Evolutionary conservation across 176 grass and related monocot species (phyloP), one percentile per base, ranked within the genome.

Genomic region (Carex littledalei): DNA sequence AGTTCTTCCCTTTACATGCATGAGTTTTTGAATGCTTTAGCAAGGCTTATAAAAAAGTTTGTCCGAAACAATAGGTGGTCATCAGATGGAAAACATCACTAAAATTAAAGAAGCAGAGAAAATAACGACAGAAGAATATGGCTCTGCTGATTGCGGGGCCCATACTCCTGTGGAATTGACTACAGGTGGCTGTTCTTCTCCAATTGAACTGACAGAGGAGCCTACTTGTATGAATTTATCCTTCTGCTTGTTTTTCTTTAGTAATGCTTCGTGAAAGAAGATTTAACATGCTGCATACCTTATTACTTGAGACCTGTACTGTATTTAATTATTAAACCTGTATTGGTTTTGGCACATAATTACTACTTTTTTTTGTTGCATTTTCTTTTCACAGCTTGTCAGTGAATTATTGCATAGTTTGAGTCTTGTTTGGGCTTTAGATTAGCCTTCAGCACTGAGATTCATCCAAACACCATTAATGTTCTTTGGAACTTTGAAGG

Each of bases 221-320:
- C 5, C 67, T 70, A 8, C 67, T 41, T n/a, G 67, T 70, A 70
- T n/a, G 24, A 18, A 37, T 70, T 70, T 17, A 16, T 70, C 34
- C 8, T 41, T 43, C 15, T 41, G 67, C 13, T 6, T n/a, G 8
- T 37, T 70, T 16, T n/a, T 70, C 4, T 70, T 8, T 35, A 70
- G 16, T 17, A 70, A 3, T 70, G 32, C 35, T 39, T 41, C 5
- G 2, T 70, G 41, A 18, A 41, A 69, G 24, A 43, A 41, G 34
- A 70, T 70, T 70, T 70, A 70, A 69, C 31, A 39, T 70, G 67
- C 15, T 70, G 67, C 67, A 69, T 69, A 41, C 67, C 34, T 70
- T 70, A 43, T 66, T 70, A 8, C 14, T 41, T 6, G 8, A 63
- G 67, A n/a, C 34, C 35, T 39, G 67, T 70, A 9, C 60, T 8